Evolutionary conservation across 192 early-diverging fungal genomes (phyloP).

Genomic region (Lunasporangiospora selenospora): DNA sequence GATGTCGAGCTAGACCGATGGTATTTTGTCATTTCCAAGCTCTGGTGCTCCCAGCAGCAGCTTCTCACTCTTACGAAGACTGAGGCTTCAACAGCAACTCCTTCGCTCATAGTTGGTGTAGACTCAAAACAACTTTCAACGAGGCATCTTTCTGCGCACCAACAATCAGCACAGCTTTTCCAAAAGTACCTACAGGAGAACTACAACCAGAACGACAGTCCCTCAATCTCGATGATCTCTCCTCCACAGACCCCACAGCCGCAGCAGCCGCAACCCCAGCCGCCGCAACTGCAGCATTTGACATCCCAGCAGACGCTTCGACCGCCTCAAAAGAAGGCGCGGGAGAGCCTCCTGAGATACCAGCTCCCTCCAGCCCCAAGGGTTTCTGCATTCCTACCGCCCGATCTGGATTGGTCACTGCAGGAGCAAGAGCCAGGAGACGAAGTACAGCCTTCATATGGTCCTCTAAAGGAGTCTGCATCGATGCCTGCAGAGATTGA

Average conservation of each 20-base stretch:
- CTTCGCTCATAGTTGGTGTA: background rate
- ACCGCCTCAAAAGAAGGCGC: constrained; percentile 1
- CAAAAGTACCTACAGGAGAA: constrained; percentile 29
- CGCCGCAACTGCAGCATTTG: background rate
- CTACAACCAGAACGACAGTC: constrained; percentile 10
- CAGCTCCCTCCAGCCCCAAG: constrained; percentile 20
- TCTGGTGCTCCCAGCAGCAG: constrained; percentile 20
- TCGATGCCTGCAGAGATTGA: background rate
- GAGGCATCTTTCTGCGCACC: constrained; percentile 23
- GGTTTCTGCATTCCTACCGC: constrained; percentile 24
- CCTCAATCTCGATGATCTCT: too few species aligned
- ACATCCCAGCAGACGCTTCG: background rate
- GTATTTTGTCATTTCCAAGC: constrained; percentile 29
- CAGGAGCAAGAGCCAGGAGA: constrained; percentile 22
- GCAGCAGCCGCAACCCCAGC: background rate
- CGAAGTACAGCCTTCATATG: background rate
- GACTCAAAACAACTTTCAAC: background rate
- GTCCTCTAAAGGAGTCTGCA: background rate
- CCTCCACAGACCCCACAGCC: background rate
- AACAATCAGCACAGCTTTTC: constrained; percentile 32
- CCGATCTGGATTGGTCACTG: constrained; percentile 18
- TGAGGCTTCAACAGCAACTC: background rate
- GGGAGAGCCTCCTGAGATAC: constrained; percentile 16
- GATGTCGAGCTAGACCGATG: constrained; percentile 32
- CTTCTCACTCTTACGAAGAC: too few species aligned